phyloP scores from a whole-genome alignment of 2,329 filamentous ascomycete species.

The Clonostachys solani region DNA sequence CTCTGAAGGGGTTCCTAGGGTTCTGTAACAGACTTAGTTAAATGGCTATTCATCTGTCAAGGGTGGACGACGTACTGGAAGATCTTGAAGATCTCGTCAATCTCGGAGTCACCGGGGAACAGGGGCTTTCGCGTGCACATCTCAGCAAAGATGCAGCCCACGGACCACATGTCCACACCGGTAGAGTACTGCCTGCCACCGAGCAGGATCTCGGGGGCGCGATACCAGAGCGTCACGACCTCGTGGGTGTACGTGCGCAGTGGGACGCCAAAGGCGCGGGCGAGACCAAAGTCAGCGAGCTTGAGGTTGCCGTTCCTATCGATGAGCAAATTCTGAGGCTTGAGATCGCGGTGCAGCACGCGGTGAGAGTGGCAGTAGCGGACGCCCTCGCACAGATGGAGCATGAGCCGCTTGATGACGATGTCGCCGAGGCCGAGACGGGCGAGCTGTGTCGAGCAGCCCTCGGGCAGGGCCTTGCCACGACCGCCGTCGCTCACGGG shows the following conservation, averaged over 20 bases:
- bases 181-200: constrained; percentile 91
- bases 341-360: constrained; percentile 82
- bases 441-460: constrained; percentile 58
- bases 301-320: constrained; percentile 85
- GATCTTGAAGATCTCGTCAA: constrained; percentile 40
- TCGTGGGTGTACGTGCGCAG: constrained; percentile 91
- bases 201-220: constrained; percentile 83
- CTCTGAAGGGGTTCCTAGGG: constrained; percentile 81
- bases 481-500: constrained; percentile 80
- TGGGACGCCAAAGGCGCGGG: constrained; percentile 88
- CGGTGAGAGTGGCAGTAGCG: constrained; percentile 87
- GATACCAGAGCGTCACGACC: constrained; percentile 93
- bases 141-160: constrained; percentile 91
- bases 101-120: constrained; percentile 81
- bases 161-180: constrained; percentile 94
- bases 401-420: constrained; percentile 93
- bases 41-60: constrained; percentile 8
- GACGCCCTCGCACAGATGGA: constrained; percentile 78
- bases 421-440: constrained; percentile 69
- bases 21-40: constrained; percentile 28
- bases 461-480: constrained; percentile 80
- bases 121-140: constrained; percentile 94
- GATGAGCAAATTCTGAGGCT: constrained; percentile 88
- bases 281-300: constrained; percentile 85
- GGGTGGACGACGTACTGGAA: constrained; percentile 62